Evolutionary conservation across 768 basidiomycete genomes (phyloP).

Genomic region (Tricholoma furcatifolium): DNA sequence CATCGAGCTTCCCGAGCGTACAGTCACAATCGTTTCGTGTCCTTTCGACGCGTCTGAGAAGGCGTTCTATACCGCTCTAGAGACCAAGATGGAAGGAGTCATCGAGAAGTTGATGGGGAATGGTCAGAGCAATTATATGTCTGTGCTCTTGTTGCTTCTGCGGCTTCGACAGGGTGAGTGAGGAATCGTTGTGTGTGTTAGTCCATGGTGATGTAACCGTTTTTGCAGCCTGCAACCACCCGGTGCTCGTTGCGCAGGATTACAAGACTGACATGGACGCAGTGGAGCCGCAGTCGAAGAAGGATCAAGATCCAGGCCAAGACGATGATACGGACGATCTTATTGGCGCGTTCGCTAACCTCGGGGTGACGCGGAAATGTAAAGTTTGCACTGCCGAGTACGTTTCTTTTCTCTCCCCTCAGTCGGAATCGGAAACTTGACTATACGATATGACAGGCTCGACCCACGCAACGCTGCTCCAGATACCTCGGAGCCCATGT

Average conservation of each 20-base stretch:
- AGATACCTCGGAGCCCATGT: constrained; percentile 47
- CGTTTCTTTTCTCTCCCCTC: not conserved
- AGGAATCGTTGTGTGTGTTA: not conserved
- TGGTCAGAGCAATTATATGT: constrained; percentile 63
- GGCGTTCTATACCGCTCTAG: constrained; percentile 74
- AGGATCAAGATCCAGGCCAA: constrained; percentile 50
- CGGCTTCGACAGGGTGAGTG: constrained; percentile 84
- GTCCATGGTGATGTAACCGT: not conserved
- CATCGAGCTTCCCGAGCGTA: constrained; percentile 75
- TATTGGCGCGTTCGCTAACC: constrained; percentile 65
- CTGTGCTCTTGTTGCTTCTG: constrained; percentile 68
- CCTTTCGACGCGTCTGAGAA: constrained; percentile 75
- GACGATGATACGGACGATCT: constrained; percentile 74
- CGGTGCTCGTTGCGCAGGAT: constrained; percentile 76
- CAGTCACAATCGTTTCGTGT: constrained; percentile 71
- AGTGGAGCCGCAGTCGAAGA: constrained; percentile 59
- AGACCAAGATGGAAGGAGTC: constrained; percentile 60
- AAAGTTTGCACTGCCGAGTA: constrained; percentile 74
- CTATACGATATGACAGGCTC: constrained; percentile 30
- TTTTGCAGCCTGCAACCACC: constrained; percentile 83
- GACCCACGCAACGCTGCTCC: constrained; percentile 33
- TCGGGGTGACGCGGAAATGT: constrained; percentile 74
- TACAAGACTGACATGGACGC: constrained; percentile 75
- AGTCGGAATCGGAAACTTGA: not conserved
- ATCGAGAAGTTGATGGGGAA: constrained; percentile 68